phyloP scores from a whole-genome alignment of 192 early-diverging fungal species.

The Rhizoclosmatium globosum region DNA sequence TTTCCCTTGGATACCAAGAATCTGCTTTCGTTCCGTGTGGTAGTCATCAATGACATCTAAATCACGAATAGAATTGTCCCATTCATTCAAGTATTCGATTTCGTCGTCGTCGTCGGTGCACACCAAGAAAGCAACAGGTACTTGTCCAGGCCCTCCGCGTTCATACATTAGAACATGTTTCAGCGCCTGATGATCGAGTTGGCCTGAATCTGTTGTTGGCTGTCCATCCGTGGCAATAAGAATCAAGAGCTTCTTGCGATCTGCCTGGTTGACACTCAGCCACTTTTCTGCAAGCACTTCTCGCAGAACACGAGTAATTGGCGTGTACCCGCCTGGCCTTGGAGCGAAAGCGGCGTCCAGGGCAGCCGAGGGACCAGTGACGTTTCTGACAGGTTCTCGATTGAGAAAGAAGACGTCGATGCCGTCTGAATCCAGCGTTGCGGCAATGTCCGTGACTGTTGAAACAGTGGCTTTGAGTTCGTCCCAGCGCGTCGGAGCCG shows the following conservation, averaged over 20 bases:
- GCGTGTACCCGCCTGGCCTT: slow-evolving; percentile 22
- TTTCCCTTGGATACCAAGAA: slow-evolving; percentile 11
- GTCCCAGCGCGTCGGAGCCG: slow-evolving; percentile 32
- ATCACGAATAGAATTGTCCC: slow-evolving; percentile 22
- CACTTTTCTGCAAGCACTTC: slow-evolving; percentile 23
- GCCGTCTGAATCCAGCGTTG: slow-evolving; percentile 33
- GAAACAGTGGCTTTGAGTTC: slow-evolving; percentile 31
- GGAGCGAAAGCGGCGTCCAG: not conserved
- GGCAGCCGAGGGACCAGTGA: not conserved
- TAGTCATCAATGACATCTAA: slow-evolving; percentile 31
- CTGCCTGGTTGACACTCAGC: not conserved
- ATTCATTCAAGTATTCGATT: slow-evolving; percentile 29
- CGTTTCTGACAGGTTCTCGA: slow-evolving; percentile 17
- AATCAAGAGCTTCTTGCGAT: slow-evolving; percentile 27
- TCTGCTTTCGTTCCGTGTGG: slow-evolving; percentile 26
- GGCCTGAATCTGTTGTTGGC: slow-evolving; percentile 18
- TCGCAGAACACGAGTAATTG: slow-evolving; percentile 17
- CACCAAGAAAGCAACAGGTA: slow-evolving; percentile 22
- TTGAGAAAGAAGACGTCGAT: slow-evolving; percentile 40
- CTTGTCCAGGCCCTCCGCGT: slow-evolving; percentile 6
- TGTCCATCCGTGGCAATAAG: slow-evolving; percentile 32
- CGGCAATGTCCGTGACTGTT: slow-evolving; percentile 30
- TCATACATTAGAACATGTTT: slow-evolving; percentile 20
- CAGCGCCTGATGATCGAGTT: slow-evolving; percentile 14
- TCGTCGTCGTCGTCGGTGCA: slow-evolving; percentile 34